Base-by-base conservation (phyloP, 139 green algal species). In the Picochlorum sp. region DNA sequence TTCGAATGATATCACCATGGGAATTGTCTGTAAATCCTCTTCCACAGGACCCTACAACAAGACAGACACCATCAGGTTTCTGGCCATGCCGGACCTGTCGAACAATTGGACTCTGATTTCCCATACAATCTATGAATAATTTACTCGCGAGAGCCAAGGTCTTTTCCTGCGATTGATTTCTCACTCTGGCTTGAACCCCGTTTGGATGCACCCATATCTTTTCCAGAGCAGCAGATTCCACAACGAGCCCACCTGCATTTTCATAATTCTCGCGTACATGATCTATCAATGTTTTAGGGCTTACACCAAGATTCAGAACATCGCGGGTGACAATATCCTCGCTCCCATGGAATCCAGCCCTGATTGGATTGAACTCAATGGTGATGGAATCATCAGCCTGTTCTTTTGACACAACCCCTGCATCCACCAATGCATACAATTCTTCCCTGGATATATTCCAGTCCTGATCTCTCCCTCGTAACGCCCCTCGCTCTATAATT, bases 61-160 rank as follows among this genome's bases (percentile, higher is more conserved):
- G 63, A 68, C 92, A 98, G 54, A 98, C 83, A 14, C 93, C 91
- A 38, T 98, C 90, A 1, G 93, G 93, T 74, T 91, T 92, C 14
- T 66, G 15, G 28, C 85, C 79, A 75, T 83, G 83, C 16, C 94
- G 72, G 45, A 88, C 56, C 81, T 98, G 93, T 16, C 77, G 71
- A n/a, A 94, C 87, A 13, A 96, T 87, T 10, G 92, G 92, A 49
- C 79, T 91, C 21, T 68, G 76, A 65, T 96, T 81, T 10, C 93
- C 93, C 93, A 97, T 98, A 66, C 83, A 91, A 76, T 98, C 93
- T 6, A 98, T 45, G 34, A 98, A 69, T 28, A 98, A 73, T 24
- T 66, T 65, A 14, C 65, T 70, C 3, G 65, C 76, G 2, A 92
- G 20, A 31, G 63, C 51, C 6, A 52, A 41, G 28, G 70, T 65